Evolutionary conservation across 2,329 filamentous ascomycete species (phyloP), one percentile per base, ranked within the genome.

Genomic region (Clonostachys rhizophaga): DNA sequence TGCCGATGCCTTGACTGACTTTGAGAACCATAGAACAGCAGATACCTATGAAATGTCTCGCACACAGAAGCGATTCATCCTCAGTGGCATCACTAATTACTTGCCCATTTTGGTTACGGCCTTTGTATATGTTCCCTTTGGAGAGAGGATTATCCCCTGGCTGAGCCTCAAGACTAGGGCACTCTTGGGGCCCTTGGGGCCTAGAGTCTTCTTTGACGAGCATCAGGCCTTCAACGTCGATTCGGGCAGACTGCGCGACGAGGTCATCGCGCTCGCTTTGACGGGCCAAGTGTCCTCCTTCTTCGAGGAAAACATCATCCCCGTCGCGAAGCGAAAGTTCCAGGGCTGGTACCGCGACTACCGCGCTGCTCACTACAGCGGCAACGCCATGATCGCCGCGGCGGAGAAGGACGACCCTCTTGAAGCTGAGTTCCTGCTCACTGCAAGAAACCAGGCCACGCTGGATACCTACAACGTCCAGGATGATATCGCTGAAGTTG

Each of bases 61-160:
- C 53, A 87, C 84, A 0, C 79, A 85, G 51, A 91, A 91, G 71
- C 78, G 86, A 8, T 90, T 91, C 49, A 74, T 89, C 34, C 77
- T 91, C 59, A 88, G 87, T 70, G 89, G 90, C 68, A 88, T 91
- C 64, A 89, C 86, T 12, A 87, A 87, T 5, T 91, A 91, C 59
- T 73, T 90, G 1, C 86, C 86, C 1, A 86, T 89, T 42, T 76
- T 90, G 51, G 70, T 91, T 7, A 91, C 86, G 0, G 87, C 87
- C 0, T 91, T 91, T 56, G 78, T 91, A 45, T 91, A 91, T 58
- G 83, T 91, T 2, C 87, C 87, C 0, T 88, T 89, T 52, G 86
- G 85, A 30, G 75, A 76, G 41, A 63, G 79, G 16, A 78, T 90
- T 3, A 79, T 89, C 0, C 86, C 87, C 0, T 79, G 82, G 55